Evolutionary conservation across 192 early-diverging fungal genomes (phyloP).

Genomic region (Glomus cerebriforme): DNA sequence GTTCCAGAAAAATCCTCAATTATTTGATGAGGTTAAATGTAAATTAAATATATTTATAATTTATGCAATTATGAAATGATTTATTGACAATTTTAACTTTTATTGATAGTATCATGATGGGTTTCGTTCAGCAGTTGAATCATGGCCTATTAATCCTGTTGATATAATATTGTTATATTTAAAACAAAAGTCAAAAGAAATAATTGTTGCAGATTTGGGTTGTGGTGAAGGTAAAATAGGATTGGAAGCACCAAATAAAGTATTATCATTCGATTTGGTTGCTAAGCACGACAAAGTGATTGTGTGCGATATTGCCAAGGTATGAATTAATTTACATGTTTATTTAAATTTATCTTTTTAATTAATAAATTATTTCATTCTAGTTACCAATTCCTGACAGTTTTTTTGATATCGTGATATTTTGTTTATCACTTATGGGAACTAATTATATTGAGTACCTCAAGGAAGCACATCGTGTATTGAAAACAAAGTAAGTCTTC

Average conservation of each 20-base stretch:
- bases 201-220: constrained; percentile 88
- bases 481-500: constrained; percentile 66
- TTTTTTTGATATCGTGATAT: constrained; percentile 81
- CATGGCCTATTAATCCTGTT: constrained; percentile 94
- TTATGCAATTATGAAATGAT: not conserved
- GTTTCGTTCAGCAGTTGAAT: constrained; percentile 86
- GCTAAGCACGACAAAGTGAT: constrained; percentile 77
- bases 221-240: constrained; percentile 95
- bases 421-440: constrained; percentile 96
- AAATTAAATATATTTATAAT: not conserved
- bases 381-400: constrained; percentile 67
- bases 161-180: constrained; percentile 79
- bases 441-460: constrained; percentile 93
- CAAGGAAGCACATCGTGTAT: constrained; percentile 82
- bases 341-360: constrained; percentile 4
- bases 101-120: constrained; percentile 81
- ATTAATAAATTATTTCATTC: not conserved
- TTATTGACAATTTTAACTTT: not conserved
- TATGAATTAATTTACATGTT: constrained; percentile 22
- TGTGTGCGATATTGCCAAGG: constrained; percentile 91
- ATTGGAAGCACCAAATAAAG: constrained; percentile 61
- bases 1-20: constrained; percentile 79
- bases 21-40: constrained; percentile 79
- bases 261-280: constrained; percentile 90
- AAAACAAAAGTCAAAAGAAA: constrained; percentile 47